Base-by-base conservation (phyloP, 169 alveolate species). In the Plasmodium ovale region DNA sequence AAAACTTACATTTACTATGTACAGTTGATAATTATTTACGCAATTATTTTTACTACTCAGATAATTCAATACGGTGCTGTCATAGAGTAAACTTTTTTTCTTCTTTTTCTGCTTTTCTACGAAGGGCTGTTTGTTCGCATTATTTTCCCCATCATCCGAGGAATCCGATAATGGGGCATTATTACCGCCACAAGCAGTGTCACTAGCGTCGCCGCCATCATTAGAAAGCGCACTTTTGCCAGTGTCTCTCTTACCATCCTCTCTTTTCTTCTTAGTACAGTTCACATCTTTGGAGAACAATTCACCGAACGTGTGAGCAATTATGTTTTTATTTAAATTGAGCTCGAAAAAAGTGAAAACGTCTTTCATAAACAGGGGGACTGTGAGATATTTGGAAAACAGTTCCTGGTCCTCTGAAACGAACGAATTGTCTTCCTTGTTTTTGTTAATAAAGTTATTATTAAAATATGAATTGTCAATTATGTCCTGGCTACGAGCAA, bases 341-440 rank as follows among this genome's bases (percentile, higher is more conserved):
- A 85, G 19, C 56, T 68, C 72, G 27, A 85, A 85, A 70, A 85
- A 85, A 19, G 91, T 69, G 56, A 85, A 85, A 14, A 68, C 73
- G 35, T 85, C 91, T 29, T 85, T 85, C 91, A 85, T 68, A 85
- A 71, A 85, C 69, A 69, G 23, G 27, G 91, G 91, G 39, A 85
- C 87, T 21, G 53, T 69, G 3, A 85, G 31, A 70, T 85, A 68
- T 85, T 85, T 85, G 4, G 91, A 68, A 42, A 85, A 68, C 39
- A 69, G 31, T 47, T 85, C 91, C 2, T 60, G 47, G 19, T 54
- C 74, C 27, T 47, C 71, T 25, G 91, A 69, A 68, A 64, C 16
- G 39, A 70, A 85, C 27, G 85, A 58, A 58, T 85, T 85, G 9
- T 85, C 87, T 58, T 56, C 87, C 3, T 10, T 72, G 12, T 69